Percentiles rank a stretch among this genome's conserved stretches.
phyloP scores from a whole-genome alignment of 306 rosid species.

The Dalbergia oliveri region DNA sequence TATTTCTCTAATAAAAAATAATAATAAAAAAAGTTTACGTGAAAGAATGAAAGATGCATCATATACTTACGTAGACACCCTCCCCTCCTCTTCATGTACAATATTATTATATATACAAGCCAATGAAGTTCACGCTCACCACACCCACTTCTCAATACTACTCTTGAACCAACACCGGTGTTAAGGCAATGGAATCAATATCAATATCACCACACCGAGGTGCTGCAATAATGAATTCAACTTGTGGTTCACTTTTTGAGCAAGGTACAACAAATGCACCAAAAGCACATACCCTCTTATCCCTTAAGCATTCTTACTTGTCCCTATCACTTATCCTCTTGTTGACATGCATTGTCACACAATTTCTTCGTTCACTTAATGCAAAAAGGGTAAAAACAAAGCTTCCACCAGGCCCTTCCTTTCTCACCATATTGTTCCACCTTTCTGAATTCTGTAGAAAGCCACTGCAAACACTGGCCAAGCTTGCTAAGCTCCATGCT shows the following conservation, averaged over 20 bases:
- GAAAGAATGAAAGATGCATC: too few relatives aligned
- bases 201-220: neutral
- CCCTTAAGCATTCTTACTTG: neutral
- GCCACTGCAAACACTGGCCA: constrained; percentile 1
- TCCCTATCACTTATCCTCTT: neutral
- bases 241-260: neutral
- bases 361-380: neutral
- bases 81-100: too few relatives aligned
- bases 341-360: neutral
- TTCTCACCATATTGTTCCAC: neutral
- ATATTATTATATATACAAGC: too few relatives aligned
- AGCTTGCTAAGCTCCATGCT: neutral
- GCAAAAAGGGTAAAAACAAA: neutral
- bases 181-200: neutral
- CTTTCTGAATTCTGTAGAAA: neutral
- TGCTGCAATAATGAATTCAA: neutral
- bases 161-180: neutral
- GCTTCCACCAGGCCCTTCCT: constrained; percentile 54
- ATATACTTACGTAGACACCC: too few relatives aligned
- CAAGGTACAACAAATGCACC: neutral
- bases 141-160: neutral
- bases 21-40: too few relatives aligned
- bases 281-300: neutral
- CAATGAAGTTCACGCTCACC: too few relatives aligned
- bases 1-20: too few relatives aligned